These are phyloP conservation scores for Isoetes taiwanensis DNA, from an alignment of 75 land plant genomes.

Conservation along the genomic window DNA sequence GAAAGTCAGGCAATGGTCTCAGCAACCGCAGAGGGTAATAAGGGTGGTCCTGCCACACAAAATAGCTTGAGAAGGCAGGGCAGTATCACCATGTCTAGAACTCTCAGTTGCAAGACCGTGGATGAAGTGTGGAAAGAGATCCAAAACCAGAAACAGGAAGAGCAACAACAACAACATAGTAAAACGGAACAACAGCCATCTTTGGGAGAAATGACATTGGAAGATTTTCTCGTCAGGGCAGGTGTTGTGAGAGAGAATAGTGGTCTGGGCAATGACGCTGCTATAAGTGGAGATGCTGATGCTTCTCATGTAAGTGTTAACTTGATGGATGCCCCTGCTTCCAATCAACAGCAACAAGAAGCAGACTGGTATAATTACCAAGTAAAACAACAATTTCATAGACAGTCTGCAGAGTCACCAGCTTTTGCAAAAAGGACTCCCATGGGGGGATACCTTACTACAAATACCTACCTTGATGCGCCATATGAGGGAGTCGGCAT, in stretches of 20 bases:
- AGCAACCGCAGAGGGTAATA: too few relatives aligned
- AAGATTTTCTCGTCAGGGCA: conserved; percentile 39
- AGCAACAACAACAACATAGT: too few relatives aligned
- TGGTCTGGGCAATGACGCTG: conserved; percentile 11
- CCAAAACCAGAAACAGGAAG: too few relatives aligned
- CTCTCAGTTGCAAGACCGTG: not conserved
- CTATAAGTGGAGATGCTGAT: too few relatives aligned
- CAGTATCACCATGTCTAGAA: not conserved
- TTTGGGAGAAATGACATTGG: conserved; percentile 43
- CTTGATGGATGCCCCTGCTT: too few relatives aligned
- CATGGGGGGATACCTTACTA: too few relatives aligned
- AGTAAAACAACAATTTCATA: not conserved
- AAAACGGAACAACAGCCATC: not conserved
- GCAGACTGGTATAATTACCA: not conserved
- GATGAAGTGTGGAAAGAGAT: conserved; percentile 32
- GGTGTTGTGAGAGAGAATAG: conserved; percentile 18
- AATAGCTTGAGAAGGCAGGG: not conserved
- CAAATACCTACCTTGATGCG: too few relatives aligned
- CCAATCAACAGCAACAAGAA: too few relatives aligned
- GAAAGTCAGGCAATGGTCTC: conserved; percentile 18
- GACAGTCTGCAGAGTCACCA: too few relatives aligned
- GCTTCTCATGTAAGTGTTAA: too few relatives aligned
- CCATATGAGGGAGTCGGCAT: too few relatives aligned
- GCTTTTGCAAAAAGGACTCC: too few relatives aligned
- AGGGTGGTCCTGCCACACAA: not conserved